Base-by-base conservation (phyloP, 352 stramenopile species). In the Pythium scleroteichum region DNA sequence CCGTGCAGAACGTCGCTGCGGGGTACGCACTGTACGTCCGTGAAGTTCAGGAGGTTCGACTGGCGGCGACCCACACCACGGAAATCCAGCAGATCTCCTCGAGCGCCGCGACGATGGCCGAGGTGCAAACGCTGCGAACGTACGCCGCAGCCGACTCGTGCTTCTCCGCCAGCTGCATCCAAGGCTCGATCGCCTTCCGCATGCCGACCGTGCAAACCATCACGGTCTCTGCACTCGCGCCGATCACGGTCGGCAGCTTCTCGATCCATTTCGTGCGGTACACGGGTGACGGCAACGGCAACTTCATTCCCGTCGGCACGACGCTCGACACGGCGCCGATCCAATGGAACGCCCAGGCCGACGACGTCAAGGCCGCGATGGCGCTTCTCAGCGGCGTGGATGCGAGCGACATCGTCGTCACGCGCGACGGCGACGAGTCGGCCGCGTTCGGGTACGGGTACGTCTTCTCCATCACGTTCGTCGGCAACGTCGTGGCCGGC, bases 181-280 rank as follows among this genome's bases (percentile, higher is more conserved):
- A 47, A 24, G 85, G 85, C 0, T 39, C 42, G 0, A 72, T 94
- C 17, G 85, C 85, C 0, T 89, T 91, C 33, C 81, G 85, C 12
- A 60, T 90, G 8, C 85, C 85, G 9, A 92, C 76, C 0, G 65
- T 94, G 13, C 85, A 94, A 53, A 90, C 78, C 8, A 82, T 94
- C 62, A 83, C 49, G 1, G 75, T 94, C 7, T 74, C 68, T 1
- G 72, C 81, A 0, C 17, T 51, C n/a, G 81, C 72, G n/a, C 59
- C 62, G 0, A 91, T 94, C 23, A 73, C 68, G 0, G 69, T 48
- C 0, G 79, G 83, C 7, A 83, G 64, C 7, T 89, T 78, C 52
- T 73, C 70, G 8, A 79, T 88, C 27, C 35, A 68, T 7, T 86
- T 89, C 24, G 42, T 62, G 0, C 68, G 80, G 16, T 61, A 79